Percentiles rank a stretch among this genome's conserved stretches.
Evolutionary conservation across 768 basidiomycete genomes (phyloP).

Genomic region (Dacryopinax spathularia): DNA sequence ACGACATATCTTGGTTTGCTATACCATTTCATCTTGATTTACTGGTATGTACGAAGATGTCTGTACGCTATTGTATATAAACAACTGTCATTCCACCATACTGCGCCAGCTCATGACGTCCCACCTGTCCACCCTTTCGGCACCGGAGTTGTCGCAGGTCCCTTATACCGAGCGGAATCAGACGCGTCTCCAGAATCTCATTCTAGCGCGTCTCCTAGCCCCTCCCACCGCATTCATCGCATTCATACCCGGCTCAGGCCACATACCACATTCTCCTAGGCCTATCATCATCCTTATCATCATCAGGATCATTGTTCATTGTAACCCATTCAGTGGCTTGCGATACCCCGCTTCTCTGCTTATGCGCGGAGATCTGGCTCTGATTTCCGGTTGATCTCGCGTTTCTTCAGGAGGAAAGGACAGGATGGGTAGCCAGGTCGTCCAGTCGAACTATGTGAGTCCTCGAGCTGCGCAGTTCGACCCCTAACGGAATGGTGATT

Average conservation of each 20-base stretch:
- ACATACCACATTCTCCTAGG: not conserved
- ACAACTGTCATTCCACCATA: too few relatives aligned
- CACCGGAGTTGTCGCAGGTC: not conserved
- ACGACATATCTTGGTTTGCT: not conserved
- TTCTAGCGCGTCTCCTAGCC: constrained; percentile 4
- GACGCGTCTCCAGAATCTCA: constrained; percentile 5
- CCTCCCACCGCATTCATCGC: not conserved
- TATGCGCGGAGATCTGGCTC: constrained; percentile 27
- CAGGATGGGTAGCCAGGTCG: constrained; percentile 4
- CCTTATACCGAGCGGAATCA: not conserved
- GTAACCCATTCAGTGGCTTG: not conserved
- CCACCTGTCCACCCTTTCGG: not conserved
- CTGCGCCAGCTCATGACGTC: too few relatives aligned
- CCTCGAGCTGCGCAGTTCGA: not conserved
- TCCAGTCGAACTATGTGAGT: constrained; percentile 14
- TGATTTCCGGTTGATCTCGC: not conserved
- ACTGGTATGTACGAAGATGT: too few relatives aligned
- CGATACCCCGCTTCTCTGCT: too few relatives aligned
- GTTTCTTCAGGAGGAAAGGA: not conserved
- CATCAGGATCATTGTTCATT: not conserved
- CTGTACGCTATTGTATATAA: too few relatives aligned
- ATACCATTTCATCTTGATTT: too few relatives aligned
- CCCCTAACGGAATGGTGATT: not conserved
- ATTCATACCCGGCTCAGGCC: not conserved
- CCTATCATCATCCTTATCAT: not conserved